A percentile compares a stretch with the other conserved stretches of the same genome.
These are phyloP conservation scores for Phytophthora brassicae DNA, from an alignment of 352 stramenopile species.

Conservation along the genomic window DNA sequence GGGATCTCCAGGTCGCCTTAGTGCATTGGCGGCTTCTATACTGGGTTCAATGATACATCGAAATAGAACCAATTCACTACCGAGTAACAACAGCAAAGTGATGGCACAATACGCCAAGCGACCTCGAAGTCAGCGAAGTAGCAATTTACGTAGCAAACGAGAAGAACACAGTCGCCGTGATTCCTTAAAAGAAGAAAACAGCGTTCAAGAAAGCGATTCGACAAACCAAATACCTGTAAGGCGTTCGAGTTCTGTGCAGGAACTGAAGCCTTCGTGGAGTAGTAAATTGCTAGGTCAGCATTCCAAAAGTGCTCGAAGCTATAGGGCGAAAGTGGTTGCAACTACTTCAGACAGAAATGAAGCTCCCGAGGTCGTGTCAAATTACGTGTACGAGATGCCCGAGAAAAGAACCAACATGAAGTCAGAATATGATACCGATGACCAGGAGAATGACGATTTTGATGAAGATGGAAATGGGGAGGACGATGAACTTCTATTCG, in stretches of 20 bases:
- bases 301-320: constrained; percentile 4
- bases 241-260: constrained; percentile 14
- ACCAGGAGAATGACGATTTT: constrained; percentile 17
- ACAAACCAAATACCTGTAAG: constrained; percentile 1
- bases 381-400: constrained; percentile 33
- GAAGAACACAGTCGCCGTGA: constrained; percentile 18
- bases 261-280: constrained; percentile 11
- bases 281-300: neutral
- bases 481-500: constrained; percentile 14
- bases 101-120: constrained; percentile 7
- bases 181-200: constrained; percentile 7
- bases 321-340: constrained; percentile 15
- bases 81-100: constrained; percentile 17
- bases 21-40: constrained; percentile 13
- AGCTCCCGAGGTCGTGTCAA: constrained; percentile 28
- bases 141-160: constrained; percentile 3
- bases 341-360: constrained; percentile 14
- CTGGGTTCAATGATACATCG: constrained; percentile 23
- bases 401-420: constrained; percentile 26
- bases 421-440: constrained; percentile 11
- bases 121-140: neutral
- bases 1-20: constrained; percentile 5
- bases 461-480: constrained; percentile 21
- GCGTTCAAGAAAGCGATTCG: constrained; percentile 7
- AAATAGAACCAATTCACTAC: constrained; percentile 1